Base-by-base conservation (phyloP, 805 yeast genomes). In the Kodamaea lidongshanica region DNA sequence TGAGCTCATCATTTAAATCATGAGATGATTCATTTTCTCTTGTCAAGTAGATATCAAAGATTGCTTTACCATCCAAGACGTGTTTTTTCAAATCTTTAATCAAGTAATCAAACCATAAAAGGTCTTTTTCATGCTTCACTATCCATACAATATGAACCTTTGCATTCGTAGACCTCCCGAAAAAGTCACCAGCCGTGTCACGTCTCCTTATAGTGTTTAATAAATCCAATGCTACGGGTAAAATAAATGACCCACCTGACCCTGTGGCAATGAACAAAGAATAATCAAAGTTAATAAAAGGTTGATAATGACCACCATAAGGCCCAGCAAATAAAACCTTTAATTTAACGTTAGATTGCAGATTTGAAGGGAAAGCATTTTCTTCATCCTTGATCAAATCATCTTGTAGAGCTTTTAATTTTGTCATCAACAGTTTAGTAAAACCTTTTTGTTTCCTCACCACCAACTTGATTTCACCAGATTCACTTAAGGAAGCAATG, bases 291-390 rank as follows among this genome's bases (percentile, higher is more conserved):
- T 59, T 50, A 7, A 53, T 42, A 18, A 67, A 48, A 4, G 67
- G 61, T 32, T 68, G 70, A 23, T 52, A 51, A 12, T 48, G 44
- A 3, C 63, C 70, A 0, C 74, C 74, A 36, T 54, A 62, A 0
- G 77, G 76, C 0, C 77, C 77, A 18, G 54, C 54, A 23, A 69
- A 49, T 4, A 51, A 30, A 0, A 63, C 68, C 21, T 60, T 63
- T 34, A 67, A 28, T 10, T 45, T 41, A 18, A 43, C 31, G 6
- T 40, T 28, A 8, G 14, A 13, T 15, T 19, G 21, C 15, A 12
- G 12, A 17, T n/a, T 16, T 6, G 18, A 19, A 6, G 18, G 17
- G 9, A 28, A 16, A 14, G 33, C 22, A 7, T 16, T 21, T 14
- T 23, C 30, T 16, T 28, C 32, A 11, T 7, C 25, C 4, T 37